A percentile compares a stretch with the other conserved stretches of the same genome.
These are phyloP conservation scores for Acer campestre DNA, from an alignment of 345 rosid species.

Conservation along the genomic window DNA sequence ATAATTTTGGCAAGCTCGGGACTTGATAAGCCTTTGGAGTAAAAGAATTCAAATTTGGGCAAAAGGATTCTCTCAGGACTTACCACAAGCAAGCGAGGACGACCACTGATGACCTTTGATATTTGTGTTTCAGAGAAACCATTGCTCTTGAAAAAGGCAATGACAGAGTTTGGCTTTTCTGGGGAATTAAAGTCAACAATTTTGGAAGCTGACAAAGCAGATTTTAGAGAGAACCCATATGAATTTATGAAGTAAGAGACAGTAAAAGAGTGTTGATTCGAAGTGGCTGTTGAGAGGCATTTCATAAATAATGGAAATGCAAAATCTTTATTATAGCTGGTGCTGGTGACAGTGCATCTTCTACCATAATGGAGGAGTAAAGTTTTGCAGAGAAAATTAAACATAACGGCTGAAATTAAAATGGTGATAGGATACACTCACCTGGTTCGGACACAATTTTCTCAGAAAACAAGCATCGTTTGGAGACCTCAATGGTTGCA, in stretches of 20 bases:
- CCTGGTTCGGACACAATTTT: background rate
- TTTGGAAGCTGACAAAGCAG: constrained; percentile 26
- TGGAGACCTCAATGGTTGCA: background rate
- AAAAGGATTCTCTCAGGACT: constrained; percentile 23
- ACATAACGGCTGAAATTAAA: background rate
- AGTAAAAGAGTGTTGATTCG: constrained; percentile 16
- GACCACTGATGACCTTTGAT: too few species aligned
- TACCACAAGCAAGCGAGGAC: background rate
- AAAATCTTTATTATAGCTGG: background rate
- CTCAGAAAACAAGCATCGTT: background rate
- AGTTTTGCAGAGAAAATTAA: constrained; percentile 5
- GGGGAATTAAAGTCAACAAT: background rate
- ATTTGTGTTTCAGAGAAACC: constrained; percentile 4
- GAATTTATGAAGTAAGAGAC: constrained; percentile 25
- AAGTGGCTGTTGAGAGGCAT: background rate
- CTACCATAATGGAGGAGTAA: background rate
- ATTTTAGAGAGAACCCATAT: constrained; percentile 23
- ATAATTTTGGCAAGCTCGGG: constrained; percentile 9
- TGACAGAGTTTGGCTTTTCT: too few species aligned
- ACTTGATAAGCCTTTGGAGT: constrained; percentile 20
- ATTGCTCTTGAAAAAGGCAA: background rate
- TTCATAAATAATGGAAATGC: background rate
- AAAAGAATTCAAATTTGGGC: constrained; percentile 32
- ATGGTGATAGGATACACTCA: background rate
- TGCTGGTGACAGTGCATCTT: background rate